Evolutionary conservation across 2,329 filamentous ascomycete genomes (phyloP).

Genomic region (Fusarium hainanense): DNA sequence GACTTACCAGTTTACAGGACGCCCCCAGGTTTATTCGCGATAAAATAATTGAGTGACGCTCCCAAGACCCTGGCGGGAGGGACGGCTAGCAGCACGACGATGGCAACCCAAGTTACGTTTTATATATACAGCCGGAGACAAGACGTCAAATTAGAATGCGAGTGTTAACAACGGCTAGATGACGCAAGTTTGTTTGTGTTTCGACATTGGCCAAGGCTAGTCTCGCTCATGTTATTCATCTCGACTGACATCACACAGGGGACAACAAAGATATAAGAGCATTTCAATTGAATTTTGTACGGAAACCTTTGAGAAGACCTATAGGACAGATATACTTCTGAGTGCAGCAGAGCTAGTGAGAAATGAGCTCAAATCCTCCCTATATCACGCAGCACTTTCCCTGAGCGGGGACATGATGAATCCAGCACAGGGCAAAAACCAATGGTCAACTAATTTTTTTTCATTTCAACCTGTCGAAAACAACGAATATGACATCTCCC

Average conservation of each 20-base stretch:
- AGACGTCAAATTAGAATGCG: neutral
- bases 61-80: neutral
- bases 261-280: constrained; percentile 25
- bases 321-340: constrained; percentile 46
- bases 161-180: neutral
- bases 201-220: too few species aligned
- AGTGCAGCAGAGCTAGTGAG: constrained; percentile 44
- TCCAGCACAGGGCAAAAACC: constrained; percentile 43
- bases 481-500: constrained; percentile 44
- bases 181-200: neutral
- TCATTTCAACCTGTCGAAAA: constrained; percentile 49
- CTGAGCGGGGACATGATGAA: constrained; percentile 21
- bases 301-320: constrained; percentile 48
- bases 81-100: neutral
- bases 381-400: constrained; percentile 34
- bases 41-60: neutral
- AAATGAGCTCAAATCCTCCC: constrained; percentile 39
- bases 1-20: fast-evolving
- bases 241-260: neutral
- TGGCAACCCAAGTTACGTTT: neutral
- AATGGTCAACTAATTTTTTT: constrained; percentile 48
- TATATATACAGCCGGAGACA: neutral
- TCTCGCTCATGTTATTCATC: neutral
- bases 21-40: fast-evolving
- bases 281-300: constrained; percentile 49